A percentile compares a stretch with the other conserved stretches of the same genome.
phyloP scores from a whole-genome alignment of 2,329 filamentous ascomycete species.

The Fusarium hainanense region DNA sequence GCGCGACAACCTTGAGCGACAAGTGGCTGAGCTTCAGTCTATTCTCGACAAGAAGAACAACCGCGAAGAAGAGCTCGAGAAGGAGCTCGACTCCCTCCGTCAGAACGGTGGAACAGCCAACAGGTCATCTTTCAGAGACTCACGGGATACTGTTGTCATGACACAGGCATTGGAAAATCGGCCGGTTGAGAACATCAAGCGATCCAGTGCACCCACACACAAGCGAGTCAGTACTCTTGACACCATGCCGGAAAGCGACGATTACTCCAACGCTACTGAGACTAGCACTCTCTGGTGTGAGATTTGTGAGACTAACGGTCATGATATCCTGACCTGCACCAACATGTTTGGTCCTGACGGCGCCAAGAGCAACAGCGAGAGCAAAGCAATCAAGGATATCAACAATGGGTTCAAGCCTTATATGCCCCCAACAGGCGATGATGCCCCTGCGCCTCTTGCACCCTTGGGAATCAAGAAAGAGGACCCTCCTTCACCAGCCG shows the following conservation, averaged over 20 bases:
- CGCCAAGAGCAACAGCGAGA: constrained; percentile 49
- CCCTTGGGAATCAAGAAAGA: constrained; percentile 61
- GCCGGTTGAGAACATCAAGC: constrained; percentile 61
- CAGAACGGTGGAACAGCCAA: constrained; percentile 56
- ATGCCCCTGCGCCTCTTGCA: constrained; percentile 66
- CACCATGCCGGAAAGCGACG: constrained; percentile 77
- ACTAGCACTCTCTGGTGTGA: constrained; percentile 88
- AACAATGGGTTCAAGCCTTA: constrained; percentile 55
- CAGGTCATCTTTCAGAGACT: constrained; percentile 71
- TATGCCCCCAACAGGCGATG: constrained; percentile 56
- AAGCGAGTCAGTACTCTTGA: constrained; percentile 69
- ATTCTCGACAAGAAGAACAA: constrained; percentile 77
- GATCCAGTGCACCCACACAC: constrained; percentile 60
- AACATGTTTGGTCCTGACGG: constrained; percentile 78
- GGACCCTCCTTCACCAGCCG: constrained; percentile 51
- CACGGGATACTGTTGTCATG: constrained; percentile 72
- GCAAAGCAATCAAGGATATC: constrained; percentile 48
- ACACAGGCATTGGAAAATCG: constrained; percentile 62
- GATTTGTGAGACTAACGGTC: constrained; percentile 90
- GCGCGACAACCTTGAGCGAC: constrained; percentile 78
- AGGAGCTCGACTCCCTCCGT: constrained; percentile 77
- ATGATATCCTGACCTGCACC: constrained; percentile 94
- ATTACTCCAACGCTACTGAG: constrained; percentile 76
- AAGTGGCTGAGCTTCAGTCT: constrained; percentile 80
- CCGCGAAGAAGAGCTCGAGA: constrained; percentile 87